Evolutionary conservation across 2,329 filamentous ascomycete genomes (phyloP), one percentile per base, ranked within the genome.

Genomic region (Myotisia sp.): DNA sequence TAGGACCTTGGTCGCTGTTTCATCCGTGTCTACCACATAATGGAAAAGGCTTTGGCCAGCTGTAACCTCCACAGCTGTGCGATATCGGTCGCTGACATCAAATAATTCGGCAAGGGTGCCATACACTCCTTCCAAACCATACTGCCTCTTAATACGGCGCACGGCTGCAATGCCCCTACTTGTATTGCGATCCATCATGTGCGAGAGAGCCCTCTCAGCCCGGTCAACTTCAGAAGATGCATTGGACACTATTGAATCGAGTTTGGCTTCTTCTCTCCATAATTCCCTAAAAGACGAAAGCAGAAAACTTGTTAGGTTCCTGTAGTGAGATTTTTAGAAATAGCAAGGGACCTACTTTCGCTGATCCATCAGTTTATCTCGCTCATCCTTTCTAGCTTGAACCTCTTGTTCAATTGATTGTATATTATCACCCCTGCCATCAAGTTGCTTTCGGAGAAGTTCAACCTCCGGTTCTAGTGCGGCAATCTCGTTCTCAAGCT

Each of bases 31-130:
- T 27, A 95, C 87, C 7, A 98, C 76, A 45, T 93, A 93, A 57
- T 98, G 84, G 60, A 98, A 98, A 6, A 98, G 67, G 53, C 84
- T 92, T 42, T 77, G 78, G 12, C 90, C 90, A 2, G 87, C 90
- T 33, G 86, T 90, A 47, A 92, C 84, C 58, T 98, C 90, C 6
- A 92, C 79, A 2, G 90, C 84, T 7, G 86, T 75, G 40, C 85
- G 76, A 58, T 93, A 95, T 34, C 74, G 71, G 34, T 93, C 84
- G 38, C 68, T 74, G 31, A 93, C 84, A 36, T 85, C 74, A 47
- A 95, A 74, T n/a, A 98, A 70, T 54, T 98, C 92, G 3, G 87
- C 86, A 23, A 98, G 60, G 0, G 86, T 92, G 32, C 92, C 90
- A 52, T 93, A 92, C 2, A 90, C 84, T 17, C 90, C 90, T 1